Base-by-base conservation (phyloP, 75 land plant species). In the Selaginella tamariscina region DNA sequence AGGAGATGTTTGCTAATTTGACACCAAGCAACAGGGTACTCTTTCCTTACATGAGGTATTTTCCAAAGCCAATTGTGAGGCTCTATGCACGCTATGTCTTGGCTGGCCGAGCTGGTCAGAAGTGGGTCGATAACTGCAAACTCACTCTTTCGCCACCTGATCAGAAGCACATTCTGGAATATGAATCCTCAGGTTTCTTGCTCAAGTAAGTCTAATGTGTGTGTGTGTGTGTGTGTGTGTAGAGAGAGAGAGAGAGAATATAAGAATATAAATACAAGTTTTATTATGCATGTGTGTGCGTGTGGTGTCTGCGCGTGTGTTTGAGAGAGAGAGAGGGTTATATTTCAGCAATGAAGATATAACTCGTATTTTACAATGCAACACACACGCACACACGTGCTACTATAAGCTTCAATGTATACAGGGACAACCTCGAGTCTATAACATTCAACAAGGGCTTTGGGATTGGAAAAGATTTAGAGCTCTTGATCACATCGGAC, bases 381-480 rank as follows among this genome's bases (percentile, higher is more conserved):
- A 5, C 49, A 5, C 49, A 15, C 49, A 5, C 49, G 49, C 49
- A 15, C 49, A 5, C 5, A 39, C 49, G n/a, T n/a, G n/a, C n/a
- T n/a, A n/a, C n/a, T n/a, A n/a, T n/a, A n/a, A n/a, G n/a, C n/a
- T n/a, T 39, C 15, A 5, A 15, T 15, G 49, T 5, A 39, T 49
- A 39, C 78, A 77, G 78, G 56, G 78, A 77, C 65, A 70, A 27
- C 24, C 18, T 33, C 0, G 74, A 72, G 65, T 67, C 78, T 18
- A 24, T 72, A 26, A 56, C 26, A 55, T 57, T 32, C 64, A 72
- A 67, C 24, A 63, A 39, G 2, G 78, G 78, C 18, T 71, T 44
- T 68, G 78, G 78, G 56, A 11, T 77, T 54, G 78, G 70, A 5
- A 74, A 72, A 33, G 78, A 77, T 59, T 67, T 73, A 33, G 64